phyloP scores from a whole-genome alignment of 345 rosid species.

The Gossypium raimondii region DNA sequence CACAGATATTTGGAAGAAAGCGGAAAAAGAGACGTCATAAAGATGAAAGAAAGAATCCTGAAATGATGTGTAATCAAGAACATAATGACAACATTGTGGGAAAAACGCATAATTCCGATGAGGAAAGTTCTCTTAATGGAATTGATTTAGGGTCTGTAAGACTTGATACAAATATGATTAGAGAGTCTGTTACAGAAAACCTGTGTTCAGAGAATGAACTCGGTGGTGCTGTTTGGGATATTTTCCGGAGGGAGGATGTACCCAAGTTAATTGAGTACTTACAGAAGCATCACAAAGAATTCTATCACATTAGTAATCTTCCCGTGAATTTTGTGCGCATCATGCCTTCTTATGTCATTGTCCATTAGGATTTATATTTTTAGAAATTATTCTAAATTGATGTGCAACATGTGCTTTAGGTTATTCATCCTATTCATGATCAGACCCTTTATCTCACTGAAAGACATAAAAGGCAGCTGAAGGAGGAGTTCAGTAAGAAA shows the following conservation, averaged over 20 bases:
- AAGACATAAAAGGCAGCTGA: conserved; percentile 50
- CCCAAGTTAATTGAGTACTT: conserved; percentile 44
- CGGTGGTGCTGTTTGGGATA: conserved; percentile 66
- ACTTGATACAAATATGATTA: conserved; percentile 1
- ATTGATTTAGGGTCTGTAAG: conserved; percentile 10
- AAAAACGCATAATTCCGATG: not conserved
- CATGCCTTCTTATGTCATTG: conserved; percentile 10
- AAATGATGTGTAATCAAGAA: conserved; percentile 12
- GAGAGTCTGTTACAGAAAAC: conserved; percentile 18
- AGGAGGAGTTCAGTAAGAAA: conserved; percentile 53
- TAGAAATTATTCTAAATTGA: conserved; percentile 7
- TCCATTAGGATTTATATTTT: not conserved
- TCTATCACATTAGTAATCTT: conserved; percentile 32
- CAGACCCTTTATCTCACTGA: conserved; percentile 47
- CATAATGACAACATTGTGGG: not conserved
- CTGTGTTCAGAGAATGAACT: conserved; percentile 7
- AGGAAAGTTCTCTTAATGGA: conserved; percentile 13
- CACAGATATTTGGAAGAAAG: conserved; percentile 17
- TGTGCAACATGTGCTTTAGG: conserved; percentile 31
- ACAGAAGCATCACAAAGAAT: conserved; percentile 38
- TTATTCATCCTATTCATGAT: conserved; percentile 57
- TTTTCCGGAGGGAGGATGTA: conserved; percentile 55
- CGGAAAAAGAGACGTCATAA: conserved; percentile 10
- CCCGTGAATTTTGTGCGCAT: conserved; percentile 41
- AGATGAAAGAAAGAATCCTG: conserved; percentile 10